Conservation (phyloP, 1,284 basidiomycete species). For the Mycena sp. region DNA sequence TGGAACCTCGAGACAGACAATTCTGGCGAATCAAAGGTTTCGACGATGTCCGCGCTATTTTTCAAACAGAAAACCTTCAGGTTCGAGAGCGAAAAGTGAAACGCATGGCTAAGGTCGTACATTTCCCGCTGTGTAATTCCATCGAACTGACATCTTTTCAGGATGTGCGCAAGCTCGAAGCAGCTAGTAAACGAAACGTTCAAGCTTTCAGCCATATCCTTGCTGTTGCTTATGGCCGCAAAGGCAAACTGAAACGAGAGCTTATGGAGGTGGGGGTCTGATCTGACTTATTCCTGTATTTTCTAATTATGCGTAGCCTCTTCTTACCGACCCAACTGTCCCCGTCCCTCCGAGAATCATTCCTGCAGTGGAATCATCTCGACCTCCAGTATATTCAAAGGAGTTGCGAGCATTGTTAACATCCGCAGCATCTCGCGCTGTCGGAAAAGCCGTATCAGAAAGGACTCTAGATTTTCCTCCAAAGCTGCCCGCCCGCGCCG, state of each 20-base stretch:
- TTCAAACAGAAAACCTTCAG: slow-evolving; percentile 44
- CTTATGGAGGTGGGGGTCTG: slow-evolving; percentile 64
- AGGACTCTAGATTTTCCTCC: slow-evolving; percentile 61
- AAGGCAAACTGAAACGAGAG: slow-evolving; percentile 76
- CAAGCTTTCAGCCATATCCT: slow-evolving; percentile 72
- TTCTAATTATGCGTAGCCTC: slow-evolving; percentile 53
- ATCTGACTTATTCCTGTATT: not conserved
- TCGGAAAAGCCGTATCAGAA: slow-evolving; percentile 54
- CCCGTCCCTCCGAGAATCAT: slow-evolving; percentile 61
- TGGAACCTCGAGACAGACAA: slow-evolving; percentile 52
- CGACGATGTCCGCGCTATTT: slow-evolving; percentile 64
- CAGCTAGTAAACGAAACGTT: slow-evolving; percentile 65
- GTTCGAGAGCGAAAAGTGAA: slow-evolving; percentile 57
- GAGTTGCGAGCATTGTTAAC: slow-evolving; percentile 71
- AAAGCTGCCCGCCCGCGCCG: slow-evolving; percentile 64
- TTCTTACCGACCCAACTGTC: slow-evolving; percentile 58
- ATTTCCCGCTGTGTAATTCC: slow-evolving; percentile 2
- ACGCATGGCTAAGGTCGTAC: slow-evolving; percentile 60
- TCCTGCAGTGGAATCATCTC: slow-evolving; percentile 60
- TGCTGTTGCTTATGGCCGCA: slow-evolving; percentile 82
- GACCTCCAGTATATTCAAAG: slow-evolving; percentile 72
- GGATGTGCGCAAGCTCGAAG: slow-evolving; percentile 66
- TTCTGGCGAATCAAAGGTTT: slow-evolving; percentile 73
- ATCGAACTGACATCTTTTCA: slow-evolving; percentile 43
- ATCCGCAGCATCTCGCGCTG: slow-evolving; percentile 57